Evolutionary conservation across 2,329 filamentous ascomycete species (phyloP), one percentile per base, ranked within the genome.

Genomic region (Colletotrichum liaoningense): DNA sequence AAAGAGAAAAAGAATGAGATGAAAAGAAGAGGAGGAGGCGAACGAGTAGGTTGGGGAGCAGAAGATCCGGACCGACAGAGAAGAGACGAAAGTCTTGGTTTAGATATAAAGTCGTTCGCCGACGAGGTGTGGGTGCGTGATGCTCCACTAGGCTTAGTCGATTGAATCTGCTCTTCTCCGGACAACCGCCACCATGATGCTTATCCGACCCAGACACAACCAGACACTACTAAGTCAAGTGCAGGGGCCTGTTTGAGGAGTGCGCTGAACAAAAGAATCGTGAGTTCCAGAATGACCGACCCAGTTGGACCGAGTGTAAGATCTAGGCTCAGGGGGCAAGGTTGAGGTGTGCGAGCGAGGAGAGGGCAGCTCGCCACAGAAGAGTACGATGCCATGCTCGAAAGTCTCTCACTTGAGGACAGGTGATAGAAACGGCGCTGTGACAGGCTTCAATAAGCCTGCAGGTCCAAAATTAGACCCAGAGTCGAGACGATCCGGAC

Each of bases 401-500:
- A 26, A 22, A 35, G 14, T 28, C 24, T 16, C 16, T 54, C 12
- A 8, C 58, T 58, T 63, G 46, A 14, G 38, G n/a, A 6, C 26
- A 19, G 55, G 22, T 24, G 56, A 52, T 11, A 56, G 60, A 70
- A 49, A 70, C 56, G 12, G 22, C 42, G 49, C 55, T 66, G 46
- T 52, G 67, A 73, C 67, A 60, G 60, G 35, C 60, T 57, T 62
- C 38, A 38, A 65, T 8, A 16, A 33, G 46, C 46, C 24, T 70
- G 58, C 52, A 52, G 49, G 54, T 73, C 55, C 60, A 62, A 73
- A 60, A 12, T 65, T 73, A 70, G 67, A 60, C 52, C 2, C n/a
- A 65, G n/a, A 73, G 60, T 70, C 62, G 46, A 70, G 70, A 73
- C 56, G 70, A 72, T 60, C 55, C 59, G 35, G 66, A 58, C 54